Base-by-base conservation (phyloP, 2,329 filamentous ascomycete genomes). In the Pseudocercospora musae region DNA sequence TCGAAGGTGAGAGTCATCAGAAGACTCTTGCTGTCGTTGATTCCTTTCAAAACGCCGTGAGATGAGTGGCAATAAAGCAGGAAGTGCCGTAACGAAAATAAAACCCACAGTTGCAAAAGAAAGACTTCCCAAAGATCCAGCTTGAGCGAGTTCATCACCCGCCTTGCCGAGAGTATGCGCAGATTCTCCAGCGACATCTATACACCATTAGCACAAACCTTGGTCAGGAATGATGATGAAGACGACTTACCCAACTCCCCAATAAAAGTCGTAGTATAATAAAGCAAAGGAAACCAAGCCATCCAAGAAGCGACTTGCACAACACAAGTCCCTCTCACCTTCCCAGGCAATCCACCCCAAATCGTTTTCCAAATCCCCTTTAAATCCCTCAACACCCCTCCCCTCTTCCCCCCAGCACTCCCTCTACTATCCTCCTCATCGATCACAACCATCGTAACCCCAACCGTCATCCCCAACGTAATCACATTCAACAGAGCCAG, bases 201-300 rank as follows among this genome's bases (percentile, higher is more conserved):
- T 20, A 11, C 23, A 10, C 23, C 23, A 23, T 52, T 11, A 33
- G 31, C 31, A 15, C 13, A 33, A 15, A 10, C 11, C 4, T 33
- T 3, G 3, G 52, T 57, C 46, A 57, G 58, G 13, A 40, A 4
- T 10, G 37, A 18, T 25, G 20, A 21, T 31, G 21, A 10, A 23
- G 2, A 33, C 6, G 7, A 50, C 59, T 66, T 44, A 66, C 64
- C 66, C 29, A 68, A 62, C 49, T 68, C 66, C 8, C 66, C 66
- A 18, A 68, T 66, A n/a, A 63, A 68, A 13, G 66, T 68, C 7
- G 66, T 68, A 44, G 59, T 68, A 29, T 68, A 68, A 33, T 64
- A 68, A 23, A 61, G 44, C n/a, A 68, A 62, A 23, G 66, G 64
- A 63, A 68, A 68, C 66, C 66, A 68, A 9, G 64, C 66, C 57